Conservation (phyloP, 371 early-diverging fungal genomes). For the Mucor plumbeus region DNA sequence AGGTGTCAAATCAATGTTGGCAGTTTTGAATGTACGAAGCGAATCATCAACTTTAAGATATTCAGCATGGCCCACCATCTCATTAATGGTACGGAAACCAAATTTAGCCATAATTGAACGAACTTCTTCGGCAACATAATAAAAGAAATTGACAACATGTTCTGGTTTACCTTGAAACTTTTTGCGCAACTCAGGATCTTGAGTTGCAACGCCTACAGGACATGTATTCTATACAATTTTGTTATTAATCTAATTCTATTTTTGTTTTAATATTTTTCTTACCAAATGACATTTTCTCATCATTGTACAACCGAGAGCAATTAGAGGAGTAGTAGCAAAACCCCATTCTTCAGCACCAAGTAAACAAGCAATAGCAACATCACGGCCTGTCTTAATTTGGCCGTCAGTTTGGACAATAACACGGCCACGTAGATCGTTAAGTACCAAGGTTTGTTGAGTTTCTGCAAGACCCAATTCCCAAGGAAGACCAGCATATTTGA, state of each 20-base stretch:
- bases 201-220: constrained; percentile 97
- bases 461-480: constrained; percentile 99
- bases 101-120: constrained; percentile 91
- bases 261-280: constrained; percentile 5
- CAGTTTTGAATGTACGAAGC: constrained; percentile 82
- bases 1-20: constrained; percentile 81
- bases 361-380: constrained; percentile 93
- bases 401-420: constrained; percentile 97
- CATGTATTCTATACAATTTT: constrained; percentile 91
- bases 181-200: constrained; percentile 90
- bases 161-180: constrained; percentile 95
- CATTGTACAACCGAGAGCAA: constrained; percentile 96
- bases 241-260: not conserved
- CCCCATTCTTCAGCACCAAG: constrained; percentile 99
- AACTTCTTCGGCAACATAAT: constrained; percentile 94
- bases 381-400: constrained; percentile 95
- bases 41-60: constrained; percentile 74
- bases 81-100: constrained; percentile 89
- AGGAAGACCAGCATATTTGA: constrained; percentile 96
- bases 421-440: constrained; percentile 94
- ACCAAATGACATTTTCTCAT: constrained; percentile 80
- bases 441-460: constrained; percentile 95
- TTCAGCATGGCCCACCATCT: constrained; percentile 95
- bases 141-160: constrained; percentile 97
- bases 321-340: constrained; percentile 96